Percentiles rank a stretch among this genome's conserved stretches.
phyloP scores from a whole-genome alignment of 768 basidiomycete species.

The Neoboletus subvelutipes region DNA sequence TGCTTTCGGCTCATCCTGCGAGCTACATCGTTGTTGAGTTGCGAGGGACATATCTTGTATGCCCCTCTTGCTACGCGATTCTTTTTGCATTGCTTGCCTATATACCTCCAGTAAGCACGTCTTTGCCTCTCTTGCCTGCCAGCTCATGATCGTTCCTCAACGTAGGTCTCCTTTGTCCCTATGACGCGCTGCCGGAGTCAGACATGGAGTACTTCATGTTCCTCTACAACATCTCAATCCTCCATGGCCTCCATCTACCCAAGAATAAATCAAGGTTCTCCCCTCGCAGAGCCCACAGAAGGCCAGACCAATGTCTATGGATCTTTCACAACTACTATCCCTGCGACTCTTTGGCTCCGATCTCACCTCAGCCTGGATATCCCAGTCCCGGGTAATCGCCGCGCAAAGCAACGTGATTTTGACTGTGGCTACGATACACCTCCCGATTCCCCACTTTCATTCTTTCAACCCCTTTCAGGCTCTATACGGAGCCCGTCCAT shows the following conservation, averaged over 20 bases:
- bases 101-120: too few relatives aligned
- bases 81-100: neutral
- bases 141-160: neutral
- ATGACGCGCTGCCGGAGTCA: slow-evolving; percentile 11
- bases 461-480: slow-evolving; percentile 13
- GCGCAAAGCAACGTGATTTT: neutral
- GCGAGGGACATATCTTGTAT: neutral
- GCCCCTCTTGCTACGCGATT: neutral
- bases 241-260: slow-evolving; percentile 26
- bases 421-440: slow-evolving; percentile 25
- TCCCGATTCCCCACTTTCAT: slow-evolving; percentile 30
- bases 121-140: too few relatives aligned
- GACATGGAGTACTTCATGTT: slow-evolving; percentile 22
- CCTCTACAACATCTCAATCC: slow-evolving; percentile 24
- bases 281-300: slow-evolving; percentile 23
- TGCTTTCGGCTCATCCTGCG: neutral
- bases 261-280: slow-evolving; percentile 22
- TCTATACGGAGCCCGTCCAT: slow-evolving; percentile 38
- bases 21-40: neutral
- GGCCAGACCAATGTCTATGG: slow-evolving; percentile 33
- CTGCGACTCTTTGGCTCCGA: slow-evolving; percentile 34
- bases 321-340: slow-evolving; percentile 40
- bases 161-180: neutral
- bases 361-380: slow-evolving; percentile 19
- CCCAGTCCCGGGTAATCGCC: slow-evolving; percentile 9